Conservation (phyloP, 768 basidiomycete genomes). For the Lanmaoa rubissima region DNA sequence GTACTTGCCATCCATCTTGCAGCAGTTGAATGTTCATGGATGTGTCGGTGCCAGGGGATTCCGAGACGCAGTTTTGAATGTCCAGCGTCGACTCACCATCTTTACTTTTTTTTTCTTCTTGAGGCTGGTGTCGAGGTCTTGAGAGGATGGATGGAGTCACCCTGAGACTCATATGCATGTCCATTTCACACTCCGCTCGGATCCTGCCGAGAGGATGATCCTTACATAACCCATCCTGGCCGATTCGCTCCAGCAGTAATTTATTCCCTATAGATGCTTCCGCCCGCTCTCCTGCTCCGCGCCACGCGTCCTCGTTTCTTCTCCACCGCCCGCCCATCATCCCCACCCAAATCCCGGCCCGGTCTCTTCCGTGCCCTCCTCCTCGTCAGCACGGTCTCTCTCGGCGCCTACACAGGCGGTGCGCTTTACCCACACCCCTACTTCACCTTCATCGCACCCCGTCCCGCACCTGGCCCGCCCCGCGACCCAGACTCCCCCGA, state of each 20-base stretch:
- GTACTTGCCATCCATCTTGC: conserved; percentile 55
- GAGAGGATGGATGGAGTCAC: conserved; percentile 1
- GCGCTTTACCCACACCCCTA: conserved; percentile 69
- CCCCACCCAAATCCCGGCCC: not conserved
- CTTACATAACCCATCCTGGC: conserved; percentile 9
- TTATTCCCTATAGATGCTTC: not conserved
- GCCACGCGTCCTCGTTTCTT: conserved; percentile 16
- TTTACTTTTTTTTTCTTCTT: conserved; percentile 32
- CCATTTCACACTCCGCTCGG: conserved; percentile 24
- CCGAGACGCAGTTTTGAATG: conserved; percentile 30
- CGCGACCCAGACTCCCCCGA: conserved; percentile 50
- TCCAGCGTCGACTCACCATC: conserved; percentile 52
- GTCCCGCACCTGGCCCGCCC: conserved; percentile 71
- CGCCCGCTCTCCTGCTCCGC: conserved; percentile 10
- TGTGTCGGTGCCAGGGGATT: conserved; percentile 39
- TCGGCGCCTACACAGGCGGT: conserved; percentile 48
- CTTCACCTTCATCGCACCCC: conserved; percentile 69
- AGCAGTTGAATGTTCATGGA: conserved; percentile 28
- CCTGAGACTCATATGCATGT: not conserved
- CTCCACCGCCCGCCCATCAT: conserved; percentile 5
- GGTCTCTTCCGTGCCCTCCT: conserved; percentile 15
- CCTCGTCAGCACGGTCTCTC: conserved; percentile 21
- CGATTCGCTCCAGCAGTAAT: too few species aligned
- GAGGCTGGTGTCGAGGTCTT: conserved; percentile 33
- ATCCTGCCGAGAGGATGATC: conserved; percentile 4